A percentile compares a stretch with the other conserved stretches of the same genome.
Conservation (phyloP, 1,139 yeast genomes). For the Kurtzmaniella quercitrusa region DNA sequence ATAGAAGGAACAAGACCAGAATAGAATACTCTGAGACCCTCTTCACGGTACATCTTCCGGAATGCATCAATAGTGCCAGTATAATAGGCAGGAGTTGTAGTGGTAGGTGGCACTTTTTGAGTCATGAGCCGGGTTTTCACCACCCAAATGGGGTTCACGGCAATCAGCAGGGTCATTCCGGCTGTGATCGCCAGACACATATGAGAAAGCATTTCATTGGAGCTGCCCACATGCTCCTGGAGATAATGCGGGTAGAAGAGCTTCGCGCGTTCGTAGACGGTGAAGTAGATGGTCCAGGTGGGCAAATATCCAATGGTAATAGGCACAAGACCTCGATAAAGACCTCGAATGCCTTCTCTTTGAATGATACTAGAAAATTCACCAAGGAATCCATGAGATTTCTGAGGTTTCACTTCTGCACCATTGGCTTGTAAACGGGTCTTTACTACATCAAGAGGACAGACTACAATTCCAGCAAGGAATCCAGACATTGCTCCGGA, state of each 20-base stretch:
- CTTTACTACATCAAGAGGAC: constrained; percentile 46
- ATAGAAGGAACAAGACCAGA: constrained; percentile 88
- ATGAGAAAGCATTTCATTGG: constrained; percentile 39
- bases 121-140: constrained; percentile 92
- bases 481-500: constrained; percentile 47
- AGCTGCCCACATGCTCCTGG: constrained; percentile 15
- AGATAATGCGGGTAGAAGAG: constrained; percentile 27
- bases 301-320: constrained; percentile 92
- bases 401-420: constrained; percentile 10
- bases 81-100: constrained; percentile 33
- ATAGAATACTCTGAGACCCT: constrained; percentile 82
- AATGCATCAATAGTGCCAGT: constrained; percentile 83
- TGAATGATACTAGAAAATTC: constrained; percentile 59
- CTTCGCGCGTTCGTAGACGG: constrained; percentile 81
- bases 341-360: constrained; percentile 80
- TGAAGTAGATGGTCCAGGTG: constrained; percentile 94
- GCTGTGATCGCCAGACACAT: constrained; percentile 84
- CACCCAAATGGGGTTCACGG: constrained; percentile 97
- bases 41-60: constrained; percentile 67
- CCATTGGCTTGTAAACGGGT: constrained; percentile 46
- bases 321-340: constrained; percentile 89
- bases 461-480: constrained; percentile 43
- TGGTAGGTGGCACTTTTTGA: constrained; percentile 47
- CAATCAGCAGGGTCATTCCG: constrained; percentile 80
- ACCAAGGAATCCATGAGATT: constrained; percentile 52